Evolutionary conservation across 164 flowering plant genomes (phyloP), one percentile per base, ranked within the genome.

Genomic region (Nelumbo lutea): DNA sequence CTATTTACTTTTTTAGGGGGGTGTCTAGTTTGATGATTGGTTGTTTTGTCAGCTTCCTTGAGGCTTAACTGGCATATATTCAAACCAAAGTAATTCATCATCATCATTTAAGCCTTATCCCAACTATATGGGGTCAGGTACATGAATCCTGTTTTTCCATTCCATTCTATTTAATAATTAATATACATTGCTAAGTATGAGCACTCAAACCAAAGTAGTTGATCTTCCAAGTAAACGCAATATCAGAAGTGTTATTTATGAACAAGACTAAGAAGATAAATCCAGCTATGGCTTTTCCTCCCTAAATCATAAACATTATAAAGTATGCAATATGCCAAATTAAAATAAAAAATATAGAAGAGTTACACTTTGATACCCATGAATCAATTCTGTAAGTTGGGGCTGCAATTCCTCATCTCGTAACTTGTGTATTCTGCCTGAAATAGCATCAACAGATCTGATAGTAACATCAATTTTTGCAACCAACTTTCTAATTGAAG

Each of bases 321-420:
- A 27, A 27, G 27, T 27, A 27, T 27, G 27, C 27, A 27, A 27
- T 27, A 27, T 53, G n/a, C 14, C 27, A 1, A 53, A 53, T 53
- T 4, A 47, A 13, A 51, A 66, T 51, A 14, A 42, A 48, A 11
- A 63, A 65, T 40, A 39, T 9, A 63, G 7, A 47, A 51, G 69
- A 51, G 52, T 58, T 68, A 75, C 27, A 44, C 72, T 51, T 61
- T 45, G 72, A 69, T 93, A 96, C 99, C 99, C 96, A 57, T 78
- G 79, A 79, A 96, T 84, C 64, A 96, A 77, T 67, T 83, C 86
- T 50, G 81, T 81, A 59, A 96, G 77, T 73, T 85, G 97, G 48
- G 99, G 96, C 78, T 82, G 87, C 88, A 96, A 69, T 74, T 90
- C 96, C 73, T 89, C 88, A 77, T 96, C 98, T 79, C 98, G 84